These are phyloP conservation scores for Antarctomyces pellizariae DNA, from an alignment of 495 filamentous ascomycete genomes.

Conservation along the genomic window DNA sequence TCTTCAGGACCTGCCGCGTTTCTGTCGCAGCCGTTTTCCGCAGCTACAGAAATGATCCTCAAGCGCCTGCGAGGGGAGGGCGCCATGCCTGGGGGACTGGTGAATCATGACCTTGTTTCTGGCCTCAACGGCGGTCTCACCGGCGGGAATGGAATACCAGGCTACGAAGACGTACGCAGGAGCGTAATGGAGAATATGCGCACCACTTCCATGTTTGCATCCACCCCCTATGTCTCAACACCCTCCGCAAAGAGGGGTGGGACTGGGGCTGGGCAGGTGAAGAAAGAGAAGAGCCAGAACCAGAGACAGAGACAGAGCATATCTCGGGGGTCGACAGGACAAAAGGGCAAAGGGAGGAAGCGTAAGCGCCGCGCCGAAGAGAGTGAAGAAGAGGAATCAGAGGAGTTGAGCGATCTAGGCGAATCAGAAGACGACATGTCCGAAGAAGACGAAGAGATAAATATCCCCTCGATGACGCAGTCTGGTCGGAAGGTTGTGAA, in stretches of 20 bases:
- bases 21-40: constrained; percentile 27
- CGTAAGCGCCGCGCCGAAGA: constrained; percentile 23
- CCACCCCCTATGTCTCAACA: constrained; percentile 3
- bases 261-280: constrained; percentile 4
- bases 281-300: constrained; percentile 4
- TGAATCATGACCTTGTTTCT: constrained; percentile 9
- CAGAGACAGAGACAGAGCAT: constrained; percentile 6
- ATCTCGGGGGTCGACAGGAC: too few species aligned
- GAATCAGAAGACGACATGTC: constrained; percentile 24
- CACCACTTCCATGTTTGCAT: constrained; percentile 15
- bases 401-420: constrained; percentile 17
- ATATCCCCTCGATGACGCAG: constrained; percentile 44
- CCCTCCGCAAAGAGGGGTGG: constrained; percentile 5
- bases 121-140: too few species aligned
- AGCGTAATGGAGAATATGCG: constrained; percentile 25
- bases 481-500: constrained; percentile 65
- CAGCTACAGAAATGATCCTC: constrained; percentile 32
- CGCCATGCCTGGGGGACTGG: constrained; percentile 6
- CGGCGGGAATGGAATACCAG: constrained; percentile 11
- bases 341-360: too few species aligned
- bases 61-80: constrained; percentile 18
- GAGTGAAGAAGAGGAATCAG: constrained; percentile 17
- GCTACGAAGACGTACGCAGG: constrained; percentile 24
- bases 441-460: constrained; percentile 24
- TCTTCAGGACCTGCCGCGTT: too few species aligned